Evolutionary conservation across 1,284 basidiomycete genomes (phyloP), one percentile per base, ranked within the genome.

Genomic region (Ganoderma multipileum): DNA sequence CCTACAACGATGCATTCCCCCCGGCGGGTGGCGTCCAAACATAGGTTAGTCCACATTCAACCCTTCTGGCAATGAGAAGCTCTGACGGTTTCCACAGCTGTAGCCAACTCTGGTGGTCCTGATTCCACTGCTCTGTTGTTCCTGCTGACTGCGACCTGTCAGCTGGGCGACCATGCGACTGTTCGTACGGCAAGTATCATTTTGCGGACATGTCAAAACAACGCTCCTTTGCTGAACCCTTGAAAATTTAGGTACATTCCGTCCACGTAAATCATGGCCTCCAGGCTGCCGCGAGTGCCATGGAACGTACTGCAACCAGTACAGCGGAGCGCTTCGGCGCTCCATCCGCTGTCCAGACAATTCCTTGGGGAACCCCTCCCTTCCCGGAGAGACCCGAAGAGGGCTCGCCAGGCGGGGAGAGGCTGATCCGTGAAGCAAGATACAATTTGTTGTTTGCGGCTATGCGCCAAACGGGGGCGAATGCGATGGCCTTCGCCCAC

Each of bases 91-190:
- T 61, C 62, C 71, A 41, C 69, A 93, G 93, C 85, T 44, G 85
- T 94, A 33, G 93, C 90, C 28, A 89, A 90, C 75, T 95, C 93
- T 23, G 93, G 91, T 14, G 93, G 93, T 2, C 87, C 92, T 14
- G 93, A 95, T 77, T 95, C 93, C 6, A 89, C 90, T 1, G 92
- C 90, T 76, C 83, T 95, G 5, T 81, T 94, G 12, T 92, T 87
- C 74, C 85, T 94, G 12, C 79, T 94, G n/a, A 23, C 73, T 42
- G 64, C 76, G 64, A 44, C 72, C 16, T 42, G 75, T 26, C 58
- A 63, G 12, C 47, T 62, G 42, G n/a, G 28, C 42, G 52, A n/a
- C 18, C 33, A n/a, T 38, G 38, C 58, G 58, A 23, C 58, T 5
- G 28, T 41, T 41, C 38, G n/a, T 39, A 55, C 58, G 14, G 36